These are phyloP conservation scores for Leishmania gerbilli DNA, from an alignment of 208 protist species.

Conservation along the genomic window DNA sequence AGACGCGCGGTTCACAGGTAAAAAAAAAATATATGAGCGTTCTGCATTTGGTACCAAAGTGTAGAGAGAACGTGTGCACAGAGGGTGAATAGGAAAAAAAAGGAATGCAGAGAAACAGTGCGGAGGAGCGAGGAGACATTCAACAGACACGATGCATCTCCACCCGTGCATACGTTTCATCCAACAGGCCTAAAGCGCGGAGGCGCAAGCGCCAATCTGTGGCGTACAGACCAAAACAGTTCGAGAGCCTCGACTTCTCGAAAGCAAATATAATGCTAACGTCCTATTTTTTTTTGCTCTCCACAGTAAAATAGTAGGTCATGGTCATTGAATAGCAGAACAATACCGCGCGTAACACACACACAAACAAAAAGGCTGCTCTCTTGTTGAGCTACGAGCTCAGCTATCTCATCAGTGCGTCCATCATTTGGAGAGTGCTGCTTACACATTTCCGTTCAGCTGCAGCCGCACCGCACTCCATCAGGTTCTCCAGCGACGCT, in stretches of 20 bases:
- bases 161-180: background rate
- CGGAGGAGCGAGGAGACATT: background rate
- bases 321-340: background rate
- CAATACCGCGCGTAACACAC: background rate
- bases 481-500: constrained; percentile 12
- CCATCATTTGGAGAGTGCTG: constrained; percentile 7
- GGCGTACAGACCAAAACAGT: background rate
- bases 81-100: background rate
- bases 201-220: background rate
- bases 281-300: background rate
- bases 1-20: background rate
- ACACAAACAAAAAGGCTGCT: background rate
- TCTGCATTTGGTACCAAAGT: background rate
- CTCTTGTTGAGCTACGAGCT: background rate
- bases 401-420: background rate
- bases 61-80: background rate
- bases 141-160: too few species aligned
- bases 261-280: background rate
- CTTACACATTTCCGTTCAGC: background rate
- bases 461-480: background rate
- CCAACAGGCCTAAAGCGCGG: too few species aligned
- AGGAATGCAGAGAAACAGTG: background rate
- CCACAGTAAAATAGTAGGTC: background rate
- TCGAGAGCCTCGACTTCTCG: too few species aligned
- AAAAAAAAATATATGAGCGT: background rate